A percentile compares a stretch with the other conserved stretches of the same genome.
These are phyloP conservation scores for Colletotrichum sp. DNA, from an alignment of 2,329 filamentous ascomycete species.

Conservation along the genomic window DNA sequence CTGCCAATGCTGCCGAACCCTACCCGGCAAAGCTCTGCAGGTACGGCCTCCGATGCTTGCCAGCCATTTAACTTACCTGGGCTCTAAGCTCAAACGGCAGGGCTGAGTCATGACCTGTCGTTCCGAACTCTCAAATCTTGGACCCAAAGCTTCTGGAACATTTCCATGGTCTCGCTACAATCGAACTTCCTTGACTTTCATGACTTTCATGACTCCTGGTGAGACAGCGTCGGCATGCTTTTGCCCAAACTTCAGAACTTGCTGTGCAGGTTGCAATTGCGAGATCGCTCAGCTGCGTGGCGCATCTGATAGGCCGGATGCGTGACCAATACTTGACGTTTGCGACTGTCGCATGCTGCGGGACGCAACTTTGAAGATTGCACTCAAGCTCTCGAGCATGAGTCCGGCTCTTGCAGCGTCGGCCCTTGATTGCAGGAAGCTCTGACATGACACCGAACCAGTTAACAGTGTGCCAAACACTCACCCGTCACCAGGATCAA, in stretches of 20 bases:
- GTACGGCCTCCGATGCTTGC: neutral
- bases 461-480: neutral
- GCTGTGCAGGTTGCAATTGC: neutral
- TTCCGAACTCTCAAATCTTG: neutral
- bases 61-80: neutral
- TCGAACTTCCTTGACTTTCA: neutral
- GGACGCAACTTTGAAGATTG: neutral
- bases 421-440: neutral
- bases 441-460: neutral
- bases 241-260: neutral
- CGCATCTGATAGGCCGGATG: neutral
- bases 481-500: neutral
- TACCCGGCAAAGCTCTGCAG: neutral
- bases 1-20: neutral
- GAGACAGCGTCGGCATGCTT: neutral
- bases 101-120: constrained; percentile 19
- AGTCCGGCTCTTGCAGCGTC: neutral
- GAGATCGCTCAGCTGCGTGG: neutral
- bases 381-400: neutral
- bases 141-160: constrained; percentile 13
- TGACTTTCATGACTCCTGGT: neutral
- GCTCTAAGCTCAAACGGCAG: constrained; percentile 5
- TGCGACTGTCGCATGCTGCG: neutral
- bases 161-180: neutral
- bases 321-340: neutral